These are phyloP conservation scores for Selaginella tamariscina DNA, from an alignment of 75 land plant species.

Conservation along the genomic window DNA sequence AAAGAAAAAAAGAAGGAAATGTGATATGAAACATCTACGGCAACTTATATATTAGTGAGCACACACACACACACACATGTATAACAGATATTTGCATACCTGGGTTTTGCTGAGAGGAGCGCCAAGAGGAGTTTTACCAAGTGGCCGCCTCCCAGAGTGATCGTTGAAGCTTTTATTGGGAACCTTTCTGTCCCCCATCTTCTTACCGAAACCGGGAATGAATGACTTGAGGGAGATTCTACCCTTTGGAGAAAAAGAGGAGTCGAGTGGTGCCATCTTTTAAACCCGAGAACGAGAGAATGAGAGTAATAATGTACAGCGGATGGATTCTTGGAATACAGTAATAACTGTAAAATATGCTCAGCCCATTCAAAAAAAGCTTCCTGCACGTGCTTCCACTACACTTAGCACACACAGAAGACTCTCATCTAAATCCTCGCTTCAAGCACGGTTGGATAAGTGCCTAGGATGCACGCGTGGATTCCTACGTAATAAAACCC, in stretches of 20 bases:
- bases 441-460: not conserved
- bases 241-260: not conserved
- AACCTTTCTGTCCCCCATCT: not conserved
- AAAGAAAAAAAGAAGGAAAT: not conserved
- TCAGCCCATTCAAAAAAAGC: no score
- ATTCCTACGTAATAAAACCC: no score
- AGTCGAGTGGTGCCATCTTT: not conserved
- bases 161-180: not conserved
- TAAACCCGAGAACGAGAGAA: no score
- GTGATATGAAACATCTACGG: not conserved
- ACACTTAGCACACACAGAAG: not conserved
- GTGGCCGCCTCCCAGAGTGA: not conserved
- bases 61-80: no score
- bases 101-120: constrained; percentile 9
- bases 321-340: no score
- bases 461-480: not conserved
- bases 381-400: no score
- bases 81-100: no score
- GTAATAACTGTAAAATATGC: no score
- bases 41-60: not conserved
- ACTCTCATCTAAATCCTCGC: constrained; percentile 3
- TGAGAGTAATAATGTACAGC: no score
- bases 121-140: not conserved
- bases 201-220: no score
- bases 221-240: not conserved